Evolutionary conservation across 2,329 filamentous ascomycete genomes (phyloP), one percentile per base, ranked within the genome.

Genomic region (Sordariomycetes sp.): DNA sequence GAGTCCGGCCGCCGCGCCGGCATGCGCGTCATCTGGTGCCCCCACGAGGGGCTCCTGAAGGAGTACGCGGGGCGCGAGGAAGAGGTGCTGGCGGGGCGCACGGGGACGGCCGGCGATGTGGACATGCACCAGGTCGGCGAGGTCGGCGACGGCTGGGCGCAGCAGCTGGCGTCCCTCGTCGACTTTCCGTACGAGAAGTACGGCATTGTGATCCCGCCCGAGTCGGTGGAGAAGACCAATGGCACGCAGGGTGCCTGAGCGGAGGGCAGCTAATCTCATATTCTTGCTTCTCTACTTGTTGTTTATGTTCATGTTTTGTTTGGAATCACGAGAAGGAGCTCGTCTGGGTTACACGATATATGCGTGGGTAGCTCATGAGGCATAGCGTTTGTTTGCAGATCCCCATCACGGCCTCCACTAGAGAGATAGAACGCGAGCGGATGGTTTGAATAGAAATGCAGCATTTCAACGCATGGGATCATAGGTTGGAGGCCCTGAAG

Each of bases 1-100:
- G 94, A 99, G 73, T 85, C 90, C 2, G 94, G 91, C 4, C 79
- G 94, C 57, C 83, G 94, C 63, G 94, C 94, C 0, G 93, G 93
- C 0, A 97, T 97, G 93, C 85, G 93, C 63, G 91, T 95, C 14
- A 79, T 96, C 1, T 99, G 94, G 94, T 87, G 85, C 64, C 94
- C 94, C 25, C 91, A 97, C 72, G 82, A 85, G 1, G 89, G 83
- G 67, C 74, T 99, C 57, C 78, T 88, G 72, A 76, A 82, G 57
- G 89, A 93, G 69, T 96, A 89, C 65, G 75, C 77, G 48, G 91
- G 88, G 1, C 80, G 86, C 51, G 90, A 96, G 74, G 80, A 79
- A 12, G 83, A 91, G 68, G 90, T 99, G 2, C 74, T 99, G 24
- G 93, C 94, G 0, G 94, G 92, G 0, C 74, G 84, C 64, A 91